These are phyloP conservation scores for Coniochaeta sp. DNA, from an alignment of 2,329 filamentous ascomycete species.

Conservation along the genomic window DNA sequence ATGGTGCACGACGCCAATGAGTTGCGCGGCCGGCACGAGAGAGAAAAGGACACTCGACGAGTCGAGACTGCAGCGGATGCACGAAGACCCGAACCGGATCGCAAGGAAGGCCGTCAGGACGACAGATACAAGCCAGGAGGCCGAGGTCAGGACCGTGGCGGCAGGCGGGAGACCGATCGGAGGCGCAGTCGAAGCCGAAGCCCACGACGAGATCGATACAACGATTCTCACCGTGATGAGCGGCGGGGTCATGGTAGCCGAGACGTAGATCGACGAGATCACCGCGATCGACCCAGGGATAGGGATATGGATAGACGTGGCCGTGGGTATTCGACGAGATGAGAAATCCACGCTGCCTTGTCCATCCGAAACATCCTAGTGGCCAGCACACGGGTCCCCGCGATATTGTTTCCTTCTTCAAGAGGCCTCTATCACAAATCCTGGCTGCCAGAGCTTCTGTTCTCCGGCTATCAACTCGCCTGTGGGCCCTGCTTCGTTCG, in stretches of 20 bases:
- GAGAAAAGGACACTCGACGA: slow-evolving; percentile 21
- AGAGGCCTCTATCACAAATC: not conserved
- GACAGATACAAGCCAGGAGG: not conserved
- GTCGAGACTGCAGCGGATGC: not conserved
- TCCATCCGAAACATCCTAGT: not conserved
- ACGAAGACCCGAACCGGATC: not conserved
- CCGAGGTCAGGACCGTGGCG: not conserved
- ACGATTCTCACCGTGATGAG: slow-evolving; percentile 20
- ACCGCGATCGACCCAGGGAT: slow-evolving; percentile 12
- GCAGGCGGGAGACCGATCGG: slow-evolving; percentile 14
- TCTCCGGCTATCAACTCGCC: not conserved
- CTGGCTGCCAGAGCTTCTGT: not conserved
- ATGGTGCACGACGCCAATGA: slow-evolving; percentile 79
- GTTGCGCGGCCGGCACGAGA: slow-evolving; percentile 44
- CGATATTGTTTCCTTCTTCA: no score
- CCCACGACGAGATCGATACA: slow-evolving; percentile 15
- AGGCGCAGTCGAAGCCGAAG: slow-evolving; percentile 37
- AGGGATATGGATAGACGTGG: not conserved
- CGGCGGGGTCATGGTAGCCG: slow-evolving; percentile 23
- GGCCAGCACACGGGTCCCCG: not conserved
- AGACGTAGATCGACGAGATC: slow-evolving; percentile 19
- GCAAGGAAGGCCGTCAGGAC: slow-evolving; percentile 1
- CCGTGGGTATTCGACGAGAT: not conserved
- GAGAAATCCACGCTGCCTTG: not conserved
- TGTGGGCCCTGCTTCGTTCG: not conserved